Percentiles rank a stretch among this genome's conserved stretches.
Evolutionary conservation across 2,329 filamentous ascomycete genomes (phyloP).

Genomic region (Calonectria leucothoes): DNA sequence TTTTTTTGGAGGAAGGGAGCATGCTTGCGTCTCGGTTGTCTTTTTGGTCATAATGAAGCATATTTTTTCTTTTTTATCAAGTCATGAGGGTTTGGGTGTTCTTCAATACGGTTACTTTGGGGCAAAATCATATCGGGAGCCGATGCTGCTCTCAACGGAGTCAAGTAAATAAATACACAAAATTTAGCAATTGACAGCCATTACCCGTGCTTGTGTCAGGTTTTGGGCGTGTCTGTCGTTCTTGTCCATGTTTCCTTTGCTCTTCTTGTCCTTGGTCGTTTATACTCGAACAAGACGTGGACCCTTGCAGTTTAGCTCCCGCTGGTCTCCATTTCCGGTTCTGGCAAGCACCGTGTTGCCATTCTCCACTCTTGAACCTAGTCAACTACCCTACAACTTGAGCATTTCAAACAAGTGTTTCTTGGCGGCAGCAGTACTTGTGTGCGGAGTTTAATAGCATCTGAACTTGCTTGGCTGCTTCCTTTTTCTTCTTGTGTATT

Average conservation of each 20-base stretch:
- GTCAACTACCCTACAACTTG: neutral
- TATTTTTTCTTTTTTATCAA: neutral
- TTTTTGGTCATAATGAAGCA: slow-evolving; percentile 7
- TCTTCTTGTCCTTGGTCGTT: neutral
- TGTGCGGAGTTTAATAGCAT: too few species aligned
- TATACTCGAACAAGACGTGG: neutral
- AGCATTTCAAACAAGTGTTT: neutral
- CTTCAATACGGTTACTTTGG: slow-evolving; percentile 18
- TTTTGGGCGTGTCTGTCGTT: neutral
- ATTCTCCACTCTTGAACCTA: neutral
- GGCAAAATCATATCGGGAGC: slow-evolving; percentile 10
- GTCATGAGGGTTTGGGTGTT: neutral
- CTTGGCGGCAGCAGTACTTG: too few species aligned
- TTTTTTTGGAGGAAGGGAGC: too few species aligned
- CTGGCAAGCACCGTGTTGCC: neutral
- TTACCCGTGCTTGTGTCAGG: neutral
- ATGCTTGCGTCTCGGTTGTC: too few species aligned
- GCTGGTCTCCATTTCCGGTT: neutral
- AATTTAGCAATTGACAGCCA: neutral
- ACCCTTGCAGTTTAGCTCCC: neutral
- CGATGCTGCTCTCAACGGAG: slow-evolving; percentile 4
- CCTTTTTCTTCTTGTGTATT: neutral
- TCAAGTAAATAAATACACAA: slow-evolving; percentile 9
- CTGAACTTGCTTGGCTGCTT: accelerated
- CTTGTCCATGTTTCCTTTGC: neutral